Conservation (phyloP, 2,329 filamentous ascomycete genomes). For the Cytospora schulzeri region DNA sequence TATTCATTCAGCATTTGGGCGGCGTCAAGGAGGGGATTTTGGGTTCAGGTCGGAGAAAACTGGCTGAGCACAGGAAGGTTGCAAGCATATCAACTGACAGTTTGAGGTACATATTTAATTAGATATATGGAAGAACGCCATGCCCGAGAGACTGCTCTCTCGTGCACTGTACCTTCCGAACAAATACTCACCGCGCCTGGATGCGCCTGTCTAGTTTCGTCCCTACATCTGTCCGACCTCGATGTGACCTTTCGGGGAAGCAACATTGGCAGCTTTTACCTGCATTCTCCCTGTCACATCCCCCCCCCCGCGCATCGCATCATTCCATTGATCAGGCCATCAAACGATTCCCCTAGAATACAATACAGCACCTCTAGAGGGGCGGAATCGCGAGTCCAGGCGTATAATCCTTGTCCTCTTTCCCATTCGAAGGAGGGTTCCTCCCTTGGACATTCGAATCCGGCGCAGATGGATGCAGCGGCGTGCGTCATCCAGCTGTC, state of each 20-base stretch:
- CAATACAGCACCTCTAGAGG: background rate
- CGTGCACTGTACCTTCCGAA: background rate
- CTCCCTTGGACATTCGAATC: background rate
- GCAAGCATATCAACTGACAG: background rate
- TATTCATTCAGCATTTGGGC: conserved; percentile 9
- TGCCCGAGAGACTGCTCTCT: background rate
- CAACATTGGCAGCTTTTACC: background rate
- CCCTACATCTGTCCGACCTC: background rate
- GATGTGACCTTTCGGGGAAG: background rate
- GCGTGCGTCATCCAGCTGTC: background rate
- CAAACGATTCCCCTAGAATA: background rate
- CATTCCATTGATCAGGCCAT: background rate
- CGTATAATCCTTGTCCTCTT: background rate
- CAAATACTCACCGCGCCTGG: background rate
- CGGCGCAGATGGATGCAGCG: background rate
- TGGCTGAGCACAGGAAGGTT: background rate
- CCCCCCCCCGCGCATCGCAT: too few relatives aligned
- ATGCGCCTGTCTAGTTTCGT: background rate
- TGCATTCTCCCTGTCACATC: background rate
- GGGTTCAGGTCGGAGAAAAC: background rate
- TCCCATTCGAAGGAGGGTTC: background rate
- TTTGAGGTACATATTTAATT: background rate
- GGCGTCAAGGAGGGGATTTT: conserved; percentile 4
- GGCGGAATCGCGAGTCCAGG: too few relatives aligned
- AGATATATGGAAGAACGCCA: conserved; percentile 7